Conservation (phyloP, 2,329 filamentous ascomycete species). For the Hirsutella thompsonii region DNA sequence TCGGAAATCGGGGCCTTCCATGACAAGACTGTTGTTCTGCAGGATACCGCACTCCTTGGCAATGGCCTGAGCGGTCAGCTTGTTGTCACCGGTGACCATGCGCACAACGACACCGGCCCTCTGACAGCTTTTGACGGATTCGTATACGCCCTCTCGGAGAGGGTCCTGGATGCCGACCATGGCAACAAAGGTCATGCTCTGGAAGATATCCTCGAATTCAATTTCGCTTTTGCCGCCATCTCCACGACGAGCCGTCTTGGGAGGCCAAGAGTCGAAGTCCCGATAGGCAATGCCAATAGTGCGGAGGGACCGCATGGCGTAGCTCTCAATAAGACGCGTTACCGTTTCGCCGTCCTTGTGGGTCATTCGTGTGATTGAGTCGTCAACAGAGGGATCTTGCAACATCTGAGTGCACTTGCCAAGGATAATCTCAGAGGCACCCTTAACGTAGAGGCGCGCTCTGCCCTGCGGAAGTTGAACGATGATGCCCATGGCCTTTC, state of each 20-base stretch:
- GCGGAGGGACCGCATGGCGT: conserved; percentile 67
- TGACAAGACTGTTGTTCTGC: conserved; percentile 52
- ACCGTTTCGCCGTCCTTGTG: conserved; percentile 43
- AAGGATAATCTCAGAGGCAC: conserved; percentile 52
- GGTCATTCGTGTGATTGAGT: conserved; percentile 29
- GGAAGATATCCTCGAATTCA: conserved; percentile 54
- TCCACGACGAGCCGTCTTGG: conserved; percentile 42
- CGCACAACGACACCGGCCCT: conserved; percentile 66
- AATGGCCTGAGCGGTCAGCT: conserved; percentile 66
- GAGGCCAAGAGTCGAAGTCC: conserved; percentile 79
- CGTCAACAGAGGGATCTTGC: conserved; percentile 32
- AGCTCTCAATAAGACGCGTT: conserved; percentile 57
- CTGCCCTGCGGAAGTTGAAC: conserved; percentile 35
- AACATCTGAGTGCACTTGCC: conserved; percentile 39
- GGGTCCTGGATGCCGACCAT: conserved; percentile 76
- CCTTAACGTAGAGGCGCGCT: conserved; percentile 48
- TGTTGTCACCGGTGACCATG: conserved; percentile 80
- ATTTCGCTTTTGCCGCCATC: conserved; percentile 46
- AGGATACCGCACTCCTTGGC: conserved; percentile 69
- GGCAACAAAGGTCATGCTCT: conserved; percentile 53
- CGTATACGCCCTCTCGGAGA: conserved; percentile 58
- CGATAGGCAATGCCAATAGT: conserved; percentile 77
- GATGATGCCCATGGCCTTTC: conserved; percentile 59
- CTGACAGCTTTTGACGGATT: conserved; percentile 62
- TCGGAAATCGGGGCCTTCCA: conserved; percentile 69